Evolutionary conservation across 495 filamentous ascomycete genomes (phyloP).

Genomic region (Penicillium goetzii): DNA sequence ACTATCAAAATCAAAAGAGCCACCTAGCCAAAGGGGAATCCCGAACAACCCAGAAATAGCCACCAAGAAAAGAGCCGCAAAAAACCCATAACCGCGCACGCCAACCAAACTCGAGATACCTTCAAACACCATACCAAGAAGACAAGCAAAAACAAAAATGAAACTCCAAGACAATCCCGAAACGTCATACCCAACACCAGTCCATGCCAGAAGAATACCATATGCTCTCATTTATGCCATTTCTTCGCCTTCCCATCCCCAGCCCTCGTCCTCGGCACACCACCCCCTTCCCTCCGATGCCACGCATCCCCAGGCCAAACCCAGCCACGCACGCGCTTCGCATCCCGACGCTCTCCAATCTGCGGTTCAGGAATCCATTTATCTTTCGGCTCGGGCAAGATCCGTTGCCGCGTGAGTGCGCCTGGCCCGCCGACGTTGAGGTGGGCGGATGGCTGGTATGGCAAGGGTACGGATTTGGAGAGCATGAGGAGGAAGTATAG

Average conservation of each 20-base stretch:
- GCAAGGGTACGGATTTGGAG: slow-evolving; percentile 71
- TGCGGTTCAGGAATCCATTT: slow-evolving; percentile 87
- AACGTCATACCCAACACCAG: neutral
- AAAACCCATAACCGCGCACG: neutral
- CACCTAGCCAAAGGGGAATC: slow-evolving; percentile 9
- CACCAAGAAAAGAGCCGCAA: slow-evolving; percentile 1
- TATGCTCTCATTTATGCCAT: slow-evolving; percentile 41
- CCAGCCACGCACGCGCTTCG: slow-evolving; percentile 83
- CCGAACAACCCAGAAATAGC: slow-evolving; percentile 10
- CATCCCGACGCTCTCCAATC: slow-evolving; percentile 79
- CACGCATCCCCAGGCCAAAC: slow-evolving; percentile 77
- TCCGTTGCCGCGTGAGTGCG: slow-evolving; percentile 72
- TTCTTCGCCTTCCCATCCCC: slow-evolving; percentile 35
- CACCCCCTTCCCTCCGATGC: slow-evolving; percentile 57
- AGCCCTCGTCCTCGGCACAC: slow-evolving; percentile 31
- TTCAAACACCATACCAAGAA: neutral
- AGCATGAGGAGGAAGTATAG: slow-evolving; percentile 85
- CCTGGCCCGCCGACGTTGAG: slow-evolving; percentile 82
- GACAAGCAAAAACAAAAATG: slow-evolving; percentile 1
- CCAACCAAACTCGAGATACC: slow-evolving; percentile 9
- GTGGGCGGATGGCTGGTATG: slow-evolving; percentile 68
- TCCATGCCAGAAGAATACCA: neutral
- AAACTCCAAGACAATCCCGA: neutral
- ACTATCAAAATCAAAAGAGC: slow-evolving; percentile 20
- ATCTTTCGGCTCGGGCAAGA: slow-evolving; percentile 66